These are phyloP conservation scores for Mycena albidolilacea DNA, from an alignment of 768 basidiomycete species.

Conservation along the genomic window DNA sequence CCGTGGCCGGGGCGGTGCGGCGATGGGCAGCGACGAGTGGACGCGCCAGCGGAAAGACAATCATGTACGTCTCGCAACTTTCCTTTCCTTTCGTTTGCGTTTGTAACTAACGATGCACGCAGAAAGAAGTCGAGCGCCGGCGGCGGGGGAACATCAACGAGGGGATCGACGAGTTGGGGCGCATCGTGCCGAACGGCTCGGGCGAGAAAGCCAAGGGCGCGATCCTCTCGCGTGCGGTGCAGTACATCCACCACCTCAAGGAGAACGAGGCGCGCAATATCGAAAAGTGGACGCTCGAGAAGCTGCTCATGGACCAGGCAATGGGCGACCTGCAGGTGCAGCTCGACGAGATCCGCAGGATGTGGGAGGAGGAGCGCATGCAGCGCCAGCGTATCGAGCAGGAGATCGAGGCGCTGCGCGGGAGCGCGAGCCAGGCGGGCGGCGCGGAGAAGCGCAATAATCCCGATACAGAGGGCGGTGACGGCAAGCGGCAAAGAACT, in stretches of 20 bases:
- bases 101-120: conserved; percentile 25
- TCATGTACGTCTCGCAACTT: conserved; percentile 64
- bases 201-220: conserved; percentile 93
- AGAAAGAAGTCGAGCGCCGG: conserved; percentile 99
- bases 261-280: conserved; percentile 93
- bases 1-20: conserved; percentile 68
- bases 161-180: conserved; percentile 92
- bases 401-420: conserved; percentile 74
- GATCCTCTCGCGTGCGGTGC: conserved; percentile 88
- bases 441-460: conserved; percentile 47
- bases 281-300: conserved; percentile 95
- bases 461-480: conserved; percentile 51
- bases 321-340: conserved; percentile 91
- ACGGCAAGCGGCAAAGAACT: conserved; percentile 56
- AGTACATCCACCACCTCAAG: conserved; percentile 93
- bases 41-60: conserved; percentile 86
- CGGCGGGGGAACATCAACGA: conserved; percentile 98
- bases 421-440: conserved; percentile 59
- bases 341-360: conserved; percentile 82
- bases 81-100: neutral
- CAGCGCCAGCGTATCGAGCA: conserved; percentile 71
- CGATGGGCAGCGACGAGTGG: conserved; percentile 86
- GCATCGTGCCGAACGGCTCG: conserved; percentile 89
- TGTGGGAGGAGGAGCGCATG: conserved; percentile 85
- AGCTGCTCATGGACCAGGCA: conserved; percentile 92